Conservation (phyloP, 164 flowering plant species). For the Magnolia kwangsiensis region DNA sequence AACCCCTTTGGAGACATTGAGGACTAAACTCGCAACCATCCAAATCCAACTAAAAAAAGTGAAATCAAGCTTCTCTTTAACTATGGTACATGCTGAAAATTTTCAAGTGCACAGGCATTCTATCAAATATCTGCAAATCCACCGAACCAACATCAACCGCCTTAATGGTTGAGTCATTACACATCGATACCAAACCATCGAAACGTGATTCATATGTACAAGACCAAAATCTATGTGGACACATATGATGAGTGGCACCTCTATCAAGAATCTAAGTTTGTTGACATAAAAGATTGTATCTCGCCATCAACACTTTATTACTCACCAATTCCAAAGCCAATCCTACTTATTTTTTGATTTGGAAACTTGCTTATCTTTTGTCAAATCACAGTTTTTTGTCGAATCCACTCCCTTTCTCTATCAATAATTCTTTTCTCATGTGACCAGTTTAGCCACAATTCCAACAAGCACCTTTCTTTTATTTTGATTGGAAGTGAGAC, state of each 20-base stretch:
- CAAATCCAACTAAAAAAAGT: neutral
- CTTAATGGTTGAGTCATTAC: neutral
- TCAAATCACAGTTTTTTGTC: neutral
- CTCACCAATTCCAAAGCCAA: neutral
- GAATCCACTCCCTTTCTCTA: neutral
- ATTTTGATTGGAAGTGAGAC: neutral
- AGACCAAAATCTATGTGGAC: neutral
- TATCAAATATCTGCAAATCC: neutral
- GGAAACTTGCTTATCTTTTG: neutral
- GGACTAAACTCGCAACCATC: neutral
- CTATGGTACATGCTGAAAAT: neutral
- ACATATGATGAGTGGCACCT: neutral
- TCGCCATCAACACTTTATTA: neutral
- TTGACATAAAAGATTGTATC: neutral
- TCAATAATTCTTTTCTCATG: neutral
- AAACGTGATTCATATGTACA: neutral
- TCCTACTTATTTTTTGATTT: neutral
- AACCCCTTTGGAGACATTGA: neutral
- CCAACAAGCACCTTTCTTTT: neutral
- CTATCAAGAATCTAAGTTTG: slow-evolving; percentile 6
- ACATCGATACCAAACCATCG: neutral
- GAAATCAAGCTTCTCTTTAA: neutral
- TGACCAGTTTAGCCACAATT: neutral
- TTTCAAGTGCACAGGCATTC: neutral
- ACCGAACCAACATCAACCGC: neutral